These are phyloP conservation scores for Globisporangium okanoganense DNA, from an alignment of 352 stramenopile genomes.

Conservation along the genomic window DNA sequence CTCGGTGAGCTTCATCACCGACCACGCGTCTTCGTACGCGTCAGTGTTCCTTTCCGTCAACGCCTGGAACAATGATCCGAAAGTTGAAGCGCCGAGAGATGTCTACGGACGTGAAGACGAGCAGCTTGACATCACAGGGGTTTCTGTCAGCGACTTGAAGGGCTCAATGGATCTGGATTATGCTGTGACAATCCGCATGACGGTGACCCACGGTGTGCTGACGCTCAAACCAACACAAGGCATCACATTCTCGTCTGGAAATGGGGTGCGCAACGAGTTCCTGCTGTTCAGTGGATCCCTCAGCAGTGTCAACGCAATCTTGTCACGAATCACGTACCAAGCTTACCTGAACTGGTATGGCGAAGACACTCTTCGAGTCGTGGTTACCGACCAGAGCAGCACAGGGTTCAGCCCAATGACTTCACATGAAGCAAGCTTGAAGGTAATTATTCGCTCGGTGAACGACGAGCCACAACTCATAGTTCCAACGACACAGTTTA, in stretches of 20 bases:
- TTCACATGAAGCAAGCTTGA: conserved; percentile 31
- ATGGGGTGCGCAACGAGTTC: conserved; percentile 44
- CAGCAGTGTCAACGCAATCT: conserved; percentile 50
- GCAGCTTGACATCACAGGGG: conserved; percentile 23
- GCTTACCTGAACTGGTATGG: conserved; percentile 76
- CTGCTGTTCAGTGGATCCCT: conserved; percentile 61
- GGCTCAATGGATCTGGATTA: conserved; percentile 57
- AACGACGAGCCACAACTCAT: conserved; percentile 57
- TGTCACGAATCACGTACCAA: conserved; percentile 48
- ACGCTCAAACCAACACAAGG: conserved; percentile 46
- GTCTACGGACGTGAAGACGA: conserved; percentile 50
- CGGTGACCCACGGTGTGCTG: conserved; percentile 53
- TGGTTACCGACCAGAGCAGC: conserved; percentile 60
- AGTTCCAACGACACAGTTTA: conserved; percentile 41
- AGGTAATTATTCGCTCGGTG: conserved; percentile 43
- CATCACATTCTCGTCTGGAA: conserved; percentile 56
- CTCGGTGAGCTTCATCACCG: conserved; percentile 67
- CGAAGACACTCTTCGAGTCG: conserved; percentile 45
- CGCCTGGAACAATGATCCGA: conserved; percentile 68
- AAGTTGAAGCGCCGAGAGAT: conserved; percentile 30
- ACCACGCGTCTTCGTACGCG: conserved; percentile 57
- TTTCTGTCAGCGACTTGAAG: conserved; percentile 52
- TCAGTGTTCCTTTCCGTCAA: conserved; percentile 70
- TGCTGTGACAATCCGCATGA: conserved; percentile 48
- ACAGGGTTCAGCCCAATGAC: conserved; percentile 45